Percentiles rank a stretch among this genome's conserved stretches.
These are phyloP conservation scores for Vararia minispora DNA, from an alignment of 768 basidiomycete genomes.

Conservation along the genomic window DNA sequence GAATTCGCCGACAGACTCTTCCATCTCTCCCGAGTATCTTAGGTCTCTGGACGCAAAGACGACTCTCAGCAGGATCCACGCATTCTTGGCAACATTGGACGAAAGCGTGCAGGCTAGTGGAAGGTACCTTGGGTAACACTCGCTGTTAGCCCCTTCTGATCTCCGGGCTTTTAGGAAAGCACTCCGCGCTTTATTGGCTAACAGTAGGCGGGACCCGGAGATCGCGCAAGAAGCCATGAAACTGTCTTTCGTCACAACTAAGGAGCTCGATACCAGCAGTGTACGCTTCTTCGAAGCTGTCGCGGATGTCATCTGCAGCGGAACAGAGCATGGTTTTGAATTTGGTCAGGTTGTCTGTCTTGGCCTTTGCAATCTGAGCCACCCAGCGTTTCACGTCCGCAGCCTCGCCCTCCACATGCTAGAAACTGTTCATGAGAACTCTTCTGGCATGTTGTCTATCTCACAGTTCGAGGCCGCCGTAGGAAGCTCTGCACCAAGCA, in stretches of 20 bases:
- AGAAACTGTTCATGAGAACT: conserved; percentile 58
- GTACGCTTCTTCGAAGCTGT: conserved; percentile 71
- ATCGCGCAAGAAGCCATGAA: conserved; percentile 57
- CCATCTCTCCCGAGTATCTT: conserved; percentile 31
- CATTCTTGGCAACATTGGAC: conserved; percentile 56
- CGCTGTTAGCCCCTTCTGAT: conserved; percentile 9
- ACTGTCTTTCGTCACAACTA: conserved; percentile 53
- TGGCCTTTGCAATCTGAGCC: conserved; percentile 76
- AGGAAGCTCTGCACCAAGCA: conserved; percentile 58
- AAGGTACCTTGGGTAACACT: conserved; percentile 39
- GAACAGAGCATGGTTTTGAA: conserved; percentile 45
- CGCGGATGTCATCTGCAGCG: conserved; percentile 51
- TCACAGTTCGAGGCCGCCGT: conserved; percentile 65
- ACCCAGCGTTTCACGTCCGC: conserved; percentile 52
- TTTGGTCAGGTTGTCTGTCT: conserved; percentile 70
- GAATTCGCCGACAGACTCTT: conserved; percentile 53
- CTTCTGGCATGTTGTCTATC: conserved; percentile 55
- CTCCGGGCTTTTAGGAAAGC: conserved; percentile 54
- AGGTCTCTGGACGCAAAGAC: conserved; percentile 42
- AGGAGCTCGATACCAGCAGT: conserved; percentile 43
- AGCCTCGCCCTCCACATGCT: conserved; percentile 71
- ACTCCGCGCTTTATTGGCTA: conserved; percentile 53
- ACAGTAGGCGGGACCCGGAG: conserved; percentile 39
- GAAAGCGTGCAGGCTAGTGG: conserved; percentile 38
- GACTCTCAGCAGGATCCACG: conserved; percentile 55